phyloP scores from a whole-genome alignment of 164 flowering plant genomes.

The Chimonanthus praecox region DNA sequence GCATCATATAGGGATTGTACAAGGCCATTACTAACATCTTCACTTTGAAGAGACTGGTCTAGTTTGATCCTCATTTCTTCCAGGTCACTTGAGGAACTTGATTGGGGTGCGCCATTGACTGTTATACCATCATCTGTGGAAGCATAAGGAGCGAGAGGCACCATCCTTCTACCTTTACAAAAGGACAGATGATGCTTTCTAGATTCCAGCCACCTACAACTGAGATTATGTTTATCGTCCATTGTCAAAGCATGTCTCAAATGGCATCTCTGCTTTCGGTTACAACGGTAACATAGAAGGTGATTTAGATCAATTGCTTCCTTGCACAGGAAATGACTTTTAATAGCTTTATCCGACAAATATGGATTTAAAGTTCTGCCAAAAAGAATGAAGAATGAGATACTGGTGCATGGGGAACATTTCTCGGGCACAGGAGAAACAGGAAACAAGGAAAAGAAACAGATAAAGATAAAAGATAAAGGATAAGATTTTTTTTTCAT shows the following conservation, averaged over 20 bases:
- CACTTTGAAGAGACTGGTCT: slow-evolving; percentile 52
- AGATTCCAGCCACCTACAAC: slow-evolving; percentile 19
- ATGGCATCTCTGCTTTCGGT: slow-evolving; percentile 32
- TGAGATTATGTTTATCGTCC: slow-evolving; percentile 18
- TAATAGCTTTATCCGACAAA: slow-evolving; percentile 27
- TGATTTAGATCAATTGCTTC: slow-evolving; percentile 27
- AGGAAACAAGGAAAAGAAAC: background rate
- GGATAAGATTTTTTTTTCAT: background rate
- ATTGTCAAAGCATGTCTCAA: slow-evolving; percentile 24
- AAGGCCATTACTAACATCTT: slow-evolving; percentile 60
- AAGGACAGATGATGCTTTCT: slow-evolving; percentile 17
- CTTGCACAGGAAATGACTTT: slow-evolving; percentile 25
- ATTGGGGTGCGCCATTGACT: slow-evolving; percentile 63
- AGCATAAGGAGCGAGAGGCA: slow-evolving; percentile 30
- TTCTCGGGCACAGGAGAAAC: background rate
- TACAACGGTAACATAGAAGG: slow-evolving; percentile 27
- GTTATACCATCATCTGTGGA: slow-evolving; percentile 81
- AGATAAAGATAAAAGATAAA: background rate
- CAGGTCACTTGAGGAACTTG: slow-evolving; percentile 41
- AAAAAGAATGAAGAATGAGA: slow-evolving; percentile 13
- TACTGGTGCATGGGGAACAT: background rate
- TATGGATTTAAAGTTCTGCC: slow-evolving; percentile 58
- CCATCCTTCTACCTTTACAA: slow-evolving; percentile 34
- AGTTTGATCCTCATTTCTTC: slow-evolving; percentile 67
- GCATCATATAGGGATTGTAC: slow-evolving; percentile 86